Percentiles rank a stretch among this genome's conserved stretches.
Conservation (phyloP, 1,139 yeast genomes). For the Entelexis sorbosivorans region DNA sequence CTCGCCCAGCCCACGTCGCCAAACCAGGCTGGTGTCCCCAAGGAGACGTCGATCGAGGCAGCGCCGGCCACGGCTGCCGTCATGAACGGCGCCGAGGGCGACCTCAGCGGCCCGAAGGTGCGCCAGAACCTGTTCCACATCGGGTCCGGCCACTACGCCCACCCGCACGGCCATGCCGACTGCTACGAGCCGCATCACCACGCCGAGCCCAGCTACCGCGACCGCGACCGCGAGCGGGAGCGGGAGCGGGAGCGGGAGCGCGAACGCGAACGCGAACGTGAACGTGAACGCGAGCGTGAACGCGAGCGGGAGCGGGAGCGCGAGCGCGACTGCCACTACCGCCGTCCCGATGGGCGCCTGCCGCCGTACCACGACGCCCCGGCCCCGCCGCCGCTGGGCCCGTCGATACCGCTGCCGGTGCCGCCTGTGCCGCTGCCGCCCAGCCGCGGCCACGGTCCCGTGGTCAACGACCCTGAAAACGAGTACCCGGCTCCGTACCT, state of each 20-base stretch:
- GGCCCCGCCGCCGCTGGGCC: not conserved
- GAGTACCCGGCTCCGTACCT: slow-evolving; percentile 11
- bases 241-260: not conserved
- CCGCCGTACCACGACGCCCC: not conserved
- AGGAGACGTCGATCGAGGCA: not conserved
- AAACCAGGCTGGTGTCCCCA: not conserved
- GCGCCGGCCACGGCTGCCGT: not conserved
- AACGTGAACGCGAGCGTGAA: not conserved
- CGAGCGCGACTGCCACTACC: not conserved
- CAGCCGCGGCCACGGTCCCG: not conserved
- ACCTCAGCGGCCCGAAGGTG: slow-evolving; percentile 12
- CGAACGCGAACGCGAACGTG: not conserved
- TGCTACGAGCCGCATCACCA: not conserved
- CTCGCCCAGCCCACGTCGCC: slow-evolving; percentile 12
- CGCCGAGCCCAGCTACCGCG: not conserved
- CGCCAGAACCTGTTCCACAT: slow-evolving; percentile 19
- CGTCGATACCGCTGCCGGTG: not conserved
- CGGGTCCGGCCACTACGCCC: slow-evolving; percentile 9
- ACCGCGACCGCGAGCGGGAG: not conserved
- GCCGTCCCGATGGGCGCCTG: not conserved
- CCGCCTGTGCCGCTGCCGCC: not conserved
- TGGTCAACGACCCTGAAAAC: not conserved
- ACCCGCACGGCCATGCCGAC: not conserved
- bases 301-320: not conserved
- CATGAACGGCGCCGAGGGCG: slow-evolving; percentile 15